Evolutionary conservation across 768 basidiomycete species (phyloP).

Genomic region (Rhizopogon sp.): DNA sequence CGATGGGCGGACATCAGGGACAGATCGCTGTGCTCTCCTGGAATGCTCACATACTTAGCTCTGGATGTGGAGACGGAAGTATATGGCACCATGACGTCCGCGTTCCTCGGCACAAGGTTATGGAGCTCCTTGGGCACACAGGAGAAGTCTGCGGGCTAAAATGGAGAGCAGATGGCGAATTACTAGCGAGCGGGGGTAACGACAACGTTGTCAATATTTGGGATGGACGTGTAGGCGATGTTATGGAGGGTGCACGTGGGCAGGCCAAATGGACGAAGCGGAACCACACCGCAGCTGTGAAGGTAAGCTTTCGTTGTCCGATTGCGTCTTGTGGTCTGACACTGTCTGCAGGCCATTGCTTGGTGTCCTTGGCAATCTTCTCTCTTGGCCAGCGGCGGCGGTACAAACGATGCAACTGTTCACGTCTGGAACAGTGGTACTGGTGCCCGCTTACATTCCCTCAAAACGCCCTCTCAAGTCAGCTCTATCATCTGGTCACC

Average conservation of each 20-base stretch:
- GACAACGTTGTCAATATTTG: conserved; percentile 98
- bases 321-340: background rate
- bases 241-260: conserved; percentile 38
- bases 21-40: conserved; percentile 85
- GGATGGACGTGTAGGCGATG: conserved; percentile 77
- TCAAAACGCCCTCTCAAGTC: conserved; percentile 86
- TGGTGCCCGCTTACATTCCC: conserved; percentile 83
- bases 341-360: conserved; percentile 67
- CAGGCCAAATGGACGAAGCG: conserved; percentile 86
- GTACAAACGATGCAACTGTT: conserved; percentile 88
- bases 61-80: conserved; percentile 89
- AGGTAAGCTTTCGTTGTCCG: conserved; percentile 32
- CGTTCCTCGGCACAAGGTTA: conserved; percentile 80
- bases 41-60: conserved; percentile 81
- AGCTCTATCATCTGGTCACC: conserved; percentile 87
- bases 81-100: conserved; percentile 98
- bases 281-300: conserved; percentile 87
- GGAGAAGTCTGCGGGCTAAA: conserved; percentile 92
- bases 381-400: conserved; percentile 89
- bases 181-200: conserved; percentile 93
- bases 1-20: conserved; percentile 85
- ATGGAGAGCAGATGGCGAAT: conserved; percentile 84
- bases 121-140: conserved; percentile 83
- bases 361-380: conserved; percentile 98
- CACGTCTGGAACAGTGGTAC: conserved; percentile 92